Conservation (phyloP, 2,329 filamentous ascomycete genomes). For the Alternaria tenuissima region DNA sequence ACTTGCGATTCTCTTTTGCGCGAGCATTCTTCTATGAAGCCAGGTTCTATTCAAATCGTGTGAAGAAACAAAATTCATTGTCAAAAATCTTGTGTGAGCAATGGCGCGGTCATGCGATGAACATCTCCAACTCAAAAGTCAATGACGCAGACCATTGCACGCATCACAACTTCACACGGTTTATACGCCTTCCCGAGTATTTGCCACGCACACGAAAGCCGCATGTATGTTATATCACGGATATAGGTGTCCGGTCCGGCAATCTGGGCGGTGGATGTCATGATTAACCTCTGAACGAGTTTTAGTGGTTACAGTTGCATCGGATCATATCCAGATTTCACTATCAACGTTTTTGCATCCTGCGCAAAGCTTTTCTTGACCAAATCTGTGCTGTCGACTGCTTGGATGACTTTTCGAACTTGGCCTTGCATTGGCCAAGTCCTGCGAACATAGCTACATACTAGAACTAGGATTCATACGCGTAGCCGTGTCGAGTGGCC, state of each 20-base stretch:
- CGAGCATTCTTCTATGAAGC: background rate
- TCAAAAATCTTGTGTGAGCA: background rate
- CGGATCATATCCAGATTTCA: too few relatives aligned
- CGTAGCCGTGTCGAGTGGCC: background rate
- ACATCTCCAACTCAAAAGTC: background rate
- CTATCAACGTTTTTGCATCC: background rate
- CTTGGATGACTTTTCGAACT: background rate
- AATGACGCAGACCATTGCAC: background rate
- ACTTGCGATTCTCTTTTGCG: background rate
- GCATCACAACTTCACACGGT: background rate
- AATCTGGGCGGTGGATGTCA: background rate
- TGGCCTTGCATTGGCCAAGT: background rate
- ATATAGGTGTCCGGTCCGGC: background rate
- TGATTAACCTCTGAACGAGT: too few relatives aligned
- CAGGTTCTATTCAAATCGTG: background rate
- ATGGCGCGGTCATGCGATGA: background rate
- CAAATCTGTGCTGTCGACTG: background rate
- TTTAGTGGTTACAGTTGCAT: background rate
- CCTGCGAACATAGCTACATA: background rate
- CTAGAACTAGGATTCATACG: background rate
- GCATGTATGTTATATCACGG: background rate
- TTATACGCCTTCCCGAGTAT: background rate
- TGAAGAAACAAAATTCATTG: background rate
- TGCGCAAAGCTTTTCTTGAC: background rate
- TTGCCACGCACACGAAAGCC: background rate